Evolutionary conservation across 176 grass and related monocot species (phyloP), one percentile per base, ranked within the genome.

Genomic region (Aegilops bicornis): DNA sequence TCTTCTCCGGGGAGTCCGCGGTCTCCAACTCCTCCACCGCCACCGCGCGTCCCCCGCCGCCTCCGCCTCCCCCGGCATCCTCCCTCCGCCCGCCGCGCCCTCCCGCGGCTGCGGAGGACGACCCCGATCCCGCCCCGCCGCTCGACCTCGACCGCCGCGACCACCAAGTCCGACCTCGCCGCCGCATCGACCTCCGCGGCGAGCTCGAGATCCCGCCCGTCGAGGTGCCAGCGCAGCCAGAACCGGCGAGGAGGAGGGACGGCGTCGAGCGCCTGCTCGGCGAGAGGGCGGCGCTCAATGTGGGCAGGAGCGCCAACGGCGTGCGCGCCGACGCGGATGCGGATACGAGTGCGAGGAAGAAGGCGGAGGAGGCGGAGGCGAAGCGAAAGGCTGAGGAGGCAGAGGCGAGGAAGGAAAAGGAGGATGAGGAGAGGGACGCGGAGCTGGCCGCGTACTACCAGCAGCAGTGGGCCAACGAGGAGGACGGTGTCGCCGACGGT

Each of bases 1-100:
- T 79, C 80, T 84, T 92, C 91, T 97, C 94, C 60, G 90, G 97
- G 22, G 97, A 96, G 79, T 82, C 89, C n/a, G 69, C 64, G 5
- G 77, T 79, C 47, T 77, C 59, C 40, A 78, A 66, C 58, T 78
- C 77, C 7, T 78, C 74, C 76, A 33, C 69, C 76, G 69, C 76
- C 30, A 74, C 72, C 39, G 76, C 80, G 52, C 87, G 23, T 19
- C 39, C 69, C 2, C 69, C 27, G 13, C 79, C 82, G 32, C 58
- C 85, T 15, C 82, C 54, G 22, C 70, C 85, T 23, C 81, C 81
- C 7, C 59, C 67, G 15, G 36, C 90, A 12, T 4, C 64, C 42
- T 77, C 76, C 14, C 77, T 66, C 79, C 88, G 76, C 36, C 78
- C 35, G 70, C 87, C 40, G 45, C 79, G 76, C 30, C 50, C 77